phyloP scores from a whole-genome alignment of 768 basidiomycete genomes.

The Phanerochaete carnosa region DNA sequence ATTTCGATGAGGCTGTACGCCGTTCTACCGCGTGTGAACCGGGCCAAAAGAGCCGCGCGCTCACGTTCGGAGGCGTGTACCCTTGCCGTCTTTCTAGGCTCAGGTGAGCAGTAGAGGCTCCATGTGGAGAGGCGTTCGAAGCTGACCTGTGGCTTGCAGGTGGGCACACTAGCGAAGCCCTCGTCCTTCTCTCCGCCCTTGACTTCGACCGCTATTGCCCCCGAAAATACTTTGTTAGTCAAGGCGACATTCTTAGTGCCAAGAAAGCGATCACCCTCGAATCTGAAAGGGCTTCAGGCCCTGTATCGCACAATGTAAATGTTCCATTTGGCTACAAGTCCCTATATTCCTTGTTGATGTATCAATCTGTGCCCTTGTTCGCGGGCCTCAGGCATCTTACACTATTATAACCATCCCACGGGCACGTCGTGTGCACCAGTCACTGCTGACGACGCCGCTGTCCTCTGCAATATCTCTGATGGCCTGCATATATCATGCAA shows the following conservation, averaged over 20 bases:
- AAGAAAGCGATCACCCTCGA: conserved; percentile 72
- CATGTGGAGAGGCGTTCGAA: background rate
- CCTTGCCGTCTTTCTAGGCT: conserved; percentile 89
- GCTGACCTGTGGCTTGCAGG: conserved; percentile 43
- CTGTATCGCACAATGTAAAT: conserved; percentile 14
- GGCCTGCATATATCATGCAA: conserved; percentile 58
- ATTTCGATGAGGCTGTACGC: conserved; percentile 14
- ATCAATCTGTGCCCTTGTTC: background rate
- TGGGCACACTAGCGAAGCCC: conserved; percentile 89
- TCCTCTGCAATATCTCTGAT: conserved; percentile 63
- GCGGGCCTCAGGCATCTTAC: conserved; percentile 31
- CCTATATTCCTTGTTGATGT: background rate
- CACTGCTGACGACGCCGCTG: conserved; percentile 63
- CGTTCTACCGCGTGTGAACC: conserved; percentile 18
- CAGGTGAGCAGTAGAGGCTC: conserved; percentile 49
- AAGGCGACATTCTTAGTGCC: conserved; percentile 78
- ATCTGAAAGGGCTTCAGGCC: conserved; percentile 27
- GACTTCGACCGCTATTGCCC: conserved; percentile 73
- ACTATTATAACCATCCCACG: conserved; percentile 72
- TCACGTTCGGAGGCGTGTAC: conserved; percentile 28
- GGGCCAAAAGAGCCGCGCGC: conserved; percentile 9
- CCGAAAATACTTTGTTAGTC: conserved; percentile 77
- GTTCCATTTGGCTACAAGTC: background rate
- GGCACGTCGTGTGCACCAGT: conserved; percentile 84
- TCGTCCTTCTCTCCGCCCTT: conserved; percentile 67